Percentiles rank a stretch among this genome's conserved stretches.
These are phyloP conservation scores for Monilinia fructigena DNA, from an alignment of 2,329 filamentous ascomycete species.

Conservation along the genomic window DNA sequence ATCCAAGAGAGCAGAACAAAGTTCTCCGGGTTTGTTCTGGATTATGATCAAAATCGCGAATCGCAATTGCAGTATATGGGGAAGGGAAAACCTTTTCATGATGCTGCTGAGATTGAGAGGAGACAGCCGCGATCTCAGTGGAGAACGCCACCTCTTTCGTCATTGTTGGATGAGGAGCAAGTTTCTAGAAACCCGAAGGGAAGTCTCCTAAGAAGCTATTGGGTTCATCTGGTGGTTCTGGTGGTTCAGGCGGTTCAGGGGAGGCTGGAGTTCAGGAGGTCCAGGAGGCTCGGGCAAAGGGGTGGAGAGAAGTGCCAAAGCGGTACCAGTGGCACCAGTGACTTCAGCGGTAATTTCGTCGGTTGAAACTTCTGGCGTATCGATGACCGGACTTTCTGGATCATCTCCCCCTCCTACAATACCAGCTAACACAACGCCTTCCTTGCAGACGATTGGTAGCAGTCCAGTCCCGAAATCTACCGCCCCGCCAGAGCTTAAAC, in stretches of 20 bases:
- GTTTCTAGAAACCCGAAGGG: background rate
- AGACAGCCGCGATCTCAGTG: background rate
- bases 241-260: background rate
- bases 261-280: background rate
- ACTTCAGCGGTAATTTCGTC: background rate
- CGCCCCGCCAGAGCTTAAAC: background rate
- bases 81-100: background rate
- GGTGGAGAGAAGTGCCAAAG: accelerated
- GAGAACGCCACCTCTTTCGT: background rate
- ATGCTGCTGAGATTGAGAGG: background rate
- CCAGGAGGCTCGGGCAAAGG: background rate
- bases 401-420: too few relatives aligned
- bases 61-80: background rate
- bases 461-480: background rate
- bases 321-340: background rate
- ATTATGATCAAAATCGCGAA: constrained; percentile 2
- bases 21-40: background rate
- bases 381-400: too few relatives aligned
- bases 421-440: too few relatives aligned
- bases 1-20: background rate
- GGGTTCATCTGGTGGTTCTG: background rate
- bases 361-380: background rate
- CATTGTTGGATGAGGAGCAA: background rate
- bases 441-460: background rate
- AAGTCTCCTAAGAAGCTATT: too few relatives aligned